Evolutionary conservation across 164 flowering plant genomes (phyloP).

Genomic region (Protea cynaroides): DNA sequence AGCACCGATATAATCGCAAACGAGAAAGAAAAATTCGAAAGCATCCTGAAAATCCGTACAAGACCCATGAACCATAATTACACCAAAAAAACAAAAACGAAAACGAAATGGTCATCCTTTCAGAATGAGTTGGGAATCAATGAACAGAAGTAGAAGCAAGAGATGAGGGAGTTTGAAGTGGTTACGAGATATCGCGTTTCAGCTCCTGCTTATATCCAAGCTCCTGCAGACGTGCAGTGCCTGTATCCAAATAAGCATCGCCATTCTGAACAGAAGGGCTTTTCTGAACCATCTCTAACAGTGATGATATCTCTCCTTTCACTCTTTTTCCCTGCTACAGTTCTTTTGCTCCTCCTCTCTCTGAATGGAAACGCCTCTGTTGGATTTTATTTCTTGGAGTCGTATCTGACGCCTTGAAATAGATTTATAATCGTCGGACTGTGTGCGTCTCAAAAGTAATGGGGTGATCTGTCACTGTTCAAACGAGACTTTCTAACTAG

Average conservation of each 20-base stretch:
- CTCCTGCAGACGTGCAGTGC: slow-evolving; percentile 59
- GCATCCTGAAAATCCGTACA: slow-evolving; percentile 36
- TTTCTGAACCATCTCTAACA: slow-evolving; percentile 22
- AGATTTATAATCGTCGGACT: too few species aligned
- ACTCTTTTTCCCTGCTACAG: neutral
- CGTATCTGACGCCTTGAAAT: too few species aligned
- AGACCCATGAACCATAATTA: slow-evolving; percentile 5
- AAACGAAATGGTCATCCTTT: slow-evolving; percentile 4
- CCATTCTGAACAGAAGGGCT: slow-evolving; percentile 27
- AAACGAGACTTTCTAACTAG: too few species aligned
- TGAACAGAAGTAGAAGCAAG: neutral
- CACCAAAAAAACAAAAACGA: slow-evolving; percentile 50
- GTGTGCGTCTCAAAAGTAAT: too few species aligned
- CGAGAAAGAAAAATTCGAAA: slow-evolving; percentile 68
- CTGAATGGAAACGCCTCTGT: too few species aligned
- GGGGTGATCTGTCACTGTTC: too few species aligned
- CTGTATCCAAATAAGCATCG: slow-evolving; percentile 40
- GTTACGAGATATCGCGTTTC: slow-evolving; percentile 90
- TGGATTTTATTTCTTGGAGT: too few species aligned
- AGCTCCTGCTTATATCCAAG: slow-evolving; percentile 95
- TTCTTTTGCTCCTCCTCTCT: too few species aligned
- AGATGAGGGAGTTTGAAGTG: slow-evolving; percentile 2
- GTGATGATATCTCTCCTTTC: neutral
- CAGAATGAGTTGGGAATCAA: neutral
- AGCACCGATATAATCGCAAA: slow-evolving; percentile 76